Base-by-base conservation (phyloP, 2,329 filamentous ascomycete genomes). In the Sporothrix mexicana region DNA sequence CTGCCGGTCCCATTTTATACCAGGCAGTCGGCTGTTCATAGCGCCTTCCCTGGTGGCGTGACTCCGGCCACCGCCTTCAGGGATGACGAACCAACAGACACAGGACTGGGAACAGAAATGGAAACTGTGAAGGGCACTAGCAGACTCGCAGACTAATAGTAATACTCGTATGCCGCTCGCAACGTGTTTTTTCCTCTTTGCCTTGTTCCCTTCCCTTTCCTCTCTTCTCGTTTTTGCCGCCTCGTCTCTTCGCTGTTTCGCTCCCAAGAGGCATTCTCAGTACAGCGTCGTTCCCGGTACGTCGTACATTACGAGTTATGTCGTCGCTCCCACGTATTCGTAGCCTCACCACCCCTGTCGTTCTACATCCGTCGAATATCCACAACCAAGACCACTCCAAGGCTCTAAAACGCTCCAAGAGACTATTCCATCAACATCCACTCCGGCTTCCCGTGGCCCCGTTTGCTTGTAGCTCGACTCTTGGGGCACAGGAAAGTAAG, bases 1-100 rank as follows among this genome's bases (percentile, higher is more conserved):
- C 36, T 45, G 59, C 36, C n/a, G 36, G 59, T n/a, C 13, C 59
- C 59, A 64, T 45, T 23, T 64, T 23, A 15, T 64, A 23, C 61
- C 61, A 64, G 41, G 30, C 59, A 17, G 59, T 62, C 59, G 66
- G 47, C 66, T 53, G 49, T 25, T 55, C 49, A n/a, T 36, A 69
- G 66, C 49, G 66, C 25, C 51, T 47, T 47, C 41, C 61, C 41
- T 62, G 30, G 61, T 64, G 41, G 61, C 61, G 41, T 47, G 47
- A 25, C 61, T 45, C 25, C 55, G 55, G 25, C 55, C 55, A 17
- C 55, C 25, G 25, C 25, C 55, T 59, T n/a, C 51, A 53, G 51
- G 51, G 23, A 10, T 8, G n/a, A 53, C n/a, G 5, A 10, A 59
- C 55, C 30, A 59, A 59, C 23, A 30, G 13, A 9, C 3, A 23